These are phyloP conservation scores for Sindora glabra DNA, from an alignment of 306 rosid genomes.

Conservation along the genomic window DNA sequence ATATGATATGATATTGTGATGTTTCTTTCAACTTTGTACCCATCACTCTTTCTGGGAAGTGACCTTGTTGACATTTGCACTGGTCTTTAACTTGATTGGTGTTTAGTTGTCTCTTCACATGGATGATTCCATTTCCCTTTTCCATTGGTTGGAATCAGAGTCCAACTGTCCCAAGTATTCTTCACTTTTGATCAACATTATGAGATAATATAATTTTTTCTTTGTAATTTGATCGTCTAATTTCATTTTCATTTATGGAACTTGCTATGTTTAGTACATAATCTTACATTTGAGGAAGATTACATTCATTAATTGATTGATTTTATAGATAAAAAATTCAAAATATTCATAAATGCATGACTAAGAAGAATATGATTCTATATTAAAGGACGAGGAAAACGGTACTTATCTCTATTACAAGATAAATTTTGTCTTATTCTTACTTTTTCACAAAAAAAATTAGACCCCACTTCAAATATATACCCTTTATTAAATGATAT, in stretches of 20 bases:
- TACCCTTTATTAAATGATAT: too few species aligned
- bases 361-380: too few species aligned
- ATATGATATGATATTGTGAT: slow-evolving; percentile 3
- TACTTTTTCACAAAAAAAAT: too few species aligned
- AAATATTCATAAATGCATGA: too few species aligned
- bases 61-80: slow-evolving; percentile 28
- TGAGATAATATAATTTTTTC: not conserved
- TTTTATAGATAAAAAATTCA: too few species aligned
- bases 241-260: not conserved
- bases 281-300: too few species aligned
- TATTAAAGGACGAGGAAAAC: too few species aligned
- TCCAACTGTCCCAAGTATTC: slow-evolving; percentile 5
- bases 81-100: slow-evolving; percentile 21
- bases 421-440: too few species aligned
- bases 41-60: slow-evolving; percentile 10
- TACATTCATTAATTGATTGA: too few species aligned
- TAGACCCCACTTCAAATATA: too few species aligned
- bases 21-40: slow-evolving; percentile 16
- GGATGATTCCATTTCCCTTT: slow-evolving; percentile 24
- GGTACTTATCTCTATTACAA: too few species aligned
- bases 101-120: slow-evolving; percentile 7
- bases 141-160: not conserved
- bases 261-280: slow-evolving; percentile 4
- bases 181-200: slow-evolving; percentile 5
- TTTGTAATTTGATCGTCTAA: slow-evolving; percentile 14